phyloP scores from a whole-genome alignment of 768 basidiomycete genomes.

The Boletus insuetus region DNA sequence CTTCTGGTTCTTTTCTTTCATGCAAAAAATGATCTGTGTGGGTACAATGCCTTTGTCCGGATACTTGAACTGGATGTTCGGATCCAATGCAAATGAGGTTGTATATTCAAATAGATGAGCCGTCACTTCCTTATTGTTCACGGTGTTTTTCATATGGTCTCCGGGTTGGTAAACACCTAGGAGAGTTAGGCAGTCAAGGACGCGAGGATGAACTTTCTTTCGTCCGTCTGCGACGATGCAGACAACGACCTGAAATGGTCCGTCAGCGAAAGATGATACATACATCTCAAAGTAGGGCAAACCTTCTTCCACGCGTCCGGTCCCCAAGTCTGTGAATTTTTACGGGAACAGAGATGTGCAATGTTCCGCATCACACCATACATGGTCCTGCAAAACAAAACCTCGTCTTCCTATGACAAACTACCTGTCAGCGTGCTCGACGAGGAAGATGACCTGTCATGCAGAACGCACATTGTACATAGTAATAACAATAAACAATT shows the following conservation, averaged over 20 bases:
- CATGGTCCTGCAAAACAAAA: slow-evolving; percentile 88
- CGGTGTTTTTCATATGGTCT: slow-evolving; percentile 57
- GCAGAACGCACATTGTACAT: slow-evolving; percentile 83
- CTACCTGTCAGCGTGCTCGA: slow-evolving; percentile 10
- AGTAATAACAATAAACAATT: slow-evolving; percentile 91
- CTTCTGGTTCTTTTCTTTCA: slow-evolving; percentile 94
- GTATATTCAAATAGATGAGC: slow-evolving; percentile 86
- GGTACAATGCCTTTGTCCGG: slow-evolving; percentile 93
- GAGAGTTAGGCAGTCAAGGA: slow-evolving; percentile 85
- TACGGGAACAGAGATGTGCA: slow-evolving; percentile 76
- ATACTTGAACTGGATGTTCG: slow-evolving; percentile 79
- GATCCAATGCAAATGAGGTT: slow-evolving; percentile 74
- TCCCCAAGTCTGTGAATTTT: slow-evolving; percentile 94
- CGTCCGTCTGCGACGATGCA: slow-evolving; percentile 91
- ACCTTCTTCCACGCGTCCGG: slow-evolving; percentile 96
- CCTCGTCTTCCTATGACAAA: slow-evolving; percentile 69
- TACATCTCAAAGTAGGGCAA: not conserved
- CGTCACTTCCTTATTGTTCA: slow-evolving; percentile 71
- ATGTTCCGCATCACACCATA: slow-evolving; percentile 94
- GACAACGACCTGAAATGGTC: slow-evolving; percentile 67
- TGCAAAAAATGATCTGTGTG: slow-evolving; percentile 89
- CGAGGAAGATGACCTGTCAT: not conserved
- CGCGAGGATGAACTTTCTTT: slow-evolving; percentile 76
- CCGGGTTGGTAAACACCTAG: slow-evolving; percentile 89
- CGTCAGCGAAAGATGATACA: not conserved